A percentile compares a stretch with the other conserved stretches of the same genome.
Conservation (phyloP, 495 filamentous ascomycete species). For the Letharia lupina region DNA sequence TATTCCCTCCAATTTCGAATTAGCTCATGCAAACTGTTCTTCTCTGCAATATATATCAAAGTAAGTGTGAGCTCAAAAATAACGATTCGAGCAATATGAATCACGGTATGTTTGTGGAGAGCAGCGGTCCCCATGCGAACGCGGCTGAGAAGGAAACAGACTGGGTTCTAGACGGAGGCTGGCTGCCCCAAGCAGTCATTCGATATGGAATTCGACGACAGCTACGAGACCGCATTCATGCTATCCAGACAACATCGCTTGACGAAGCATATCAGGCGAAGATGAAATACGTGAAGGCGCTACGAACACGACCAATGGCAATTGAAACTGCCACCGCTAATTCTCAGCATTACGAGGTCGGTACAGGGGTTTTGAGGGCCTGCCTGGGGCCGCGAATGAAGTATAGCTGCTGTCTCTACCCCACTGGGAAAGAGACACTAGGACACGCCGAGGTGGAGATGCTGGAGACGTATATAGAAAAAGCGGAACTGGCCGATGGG, state of each 20-base stretch:
- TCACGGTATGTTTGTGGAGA: conserved; percentile 24
- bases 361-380: conserved; percentile 46
- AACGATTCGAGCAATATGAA: conserved; percentile 22
- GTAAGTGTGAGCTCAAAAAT: neutral
- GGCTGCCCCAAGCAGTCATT: conserved; percentile 50
- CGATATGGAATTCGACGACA: conserved; percentile 39
- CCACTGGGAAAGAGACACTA: conserved; percentile 45
- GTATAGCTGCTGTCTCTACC: conserved; percentile 53
- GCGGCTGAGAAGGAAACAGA: conserved; percentile 25
- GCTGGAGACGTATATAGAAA: conserved; percentile 50
- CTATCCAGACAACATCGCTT: conserved; percentile 40
- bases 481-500: conserved; percentile 47
- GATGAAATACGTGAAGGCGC: conserved; percentile 46
- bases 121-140: neutral
- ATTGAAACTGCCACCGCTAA: conserved; percentile 54
- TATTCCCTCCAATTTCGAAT: conserved; percentile 15
- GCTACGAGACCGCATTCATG: conserved; percentile 42
- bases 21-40: conserved; percentile 8
- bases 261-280: conserved; percentile 42
- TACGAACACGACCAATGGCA: conserved; percentile 50
- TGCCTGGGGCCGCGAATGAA: conserved; percentile 58
- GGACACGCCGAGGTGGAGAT: conserved; percentile 57
- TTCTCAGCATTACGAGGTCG: conserved; percentile 60
- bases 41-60: neutral
- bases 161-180: conserved; percentile 50